A percentile compares a stretch with the other conserved stretches of the same genome.
phyloP scores from a whole-genome alignment of 257 asterid species.

The Ilex asprella region DNA sequence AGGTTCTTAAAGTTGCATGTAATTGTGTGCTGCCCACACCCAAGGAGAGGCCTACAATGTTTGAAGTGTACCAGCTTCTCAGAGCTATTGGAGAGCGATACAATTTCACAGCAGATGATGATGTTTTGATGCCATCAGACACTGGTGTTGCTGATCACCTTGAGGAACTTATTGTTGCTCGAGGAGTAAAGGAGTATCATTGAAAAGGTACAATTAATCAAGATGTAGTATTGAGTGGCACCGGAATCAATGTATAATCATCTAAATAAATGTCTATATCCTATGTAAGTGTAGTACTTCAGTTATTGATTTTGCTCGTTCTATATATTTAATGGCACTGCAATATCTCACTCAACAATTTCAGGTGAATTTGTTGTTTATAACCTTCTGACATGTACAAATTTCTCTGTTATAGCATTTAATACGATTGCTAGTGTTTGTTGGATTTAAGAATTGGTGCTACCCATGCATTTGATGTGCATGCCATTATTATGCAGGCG shows the following conservation, averaged over 20 bases:
- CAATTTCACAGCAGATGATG: neutral
- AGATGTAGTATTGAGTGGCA: neutral
- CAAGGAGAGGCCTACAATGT: conserved; percentile 3
- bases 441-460: too few species aligned
- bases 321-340: neutral
- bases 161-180: neutral
- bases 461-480: too few species aligned
- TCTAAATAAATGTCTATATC: neutral
- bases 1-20: conserved; percentile 5
- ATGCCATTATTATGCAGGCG: too few species aligned
- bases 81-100: conserved; percentile 1
- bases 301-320: neutral
- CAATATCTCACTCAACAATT: neutral
- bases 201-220: neutral
- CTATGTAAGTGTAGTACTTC: neutral
- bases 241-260: too few species aligned
- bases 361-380: neutral
- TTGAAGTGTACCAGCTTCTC: conserved; percentile 1
- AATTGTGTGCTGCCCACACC: neutral
- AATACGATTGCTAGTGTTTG: too few species aligned
- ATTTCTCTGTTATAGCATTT: too few species aligned
- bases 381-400: too few species aligned
- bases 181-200: neutral
- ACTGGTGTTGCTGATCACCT: neutral
- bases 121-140: neutral